Base-by-base conservation (phyloP, 2,329 filamentous ascomycete species). In the Cephalotrichum gorgonifer region DNA sequence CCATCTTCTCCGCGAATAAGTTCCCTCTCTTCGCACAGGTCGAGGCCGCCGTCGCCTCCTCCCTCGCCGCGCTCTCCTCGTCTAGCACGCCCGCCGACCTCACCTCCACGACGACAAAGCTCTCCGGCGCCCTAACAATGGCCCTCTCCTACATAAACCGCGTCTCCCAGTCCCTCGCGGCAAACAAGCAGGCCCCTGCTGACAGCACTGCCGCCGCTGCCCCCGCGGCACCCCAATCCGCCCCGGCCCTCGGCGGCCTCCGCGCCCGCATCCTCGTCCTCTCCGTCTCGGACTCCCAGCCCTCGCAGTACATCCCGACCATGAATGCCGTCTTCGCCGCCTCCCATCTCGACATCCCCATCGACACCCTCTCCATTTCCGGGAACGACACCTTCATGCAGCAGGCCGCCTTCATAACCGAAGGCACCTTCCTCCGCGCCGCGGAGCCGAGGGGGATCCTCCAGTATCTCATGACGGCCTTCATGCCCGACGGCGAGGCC, bases 281-380 rank as follows among this genome's bases (percentile, higher is more conserved):
- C 48, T 95, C 87, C 44, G 89, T 96, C 4, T 95, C 88, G 43
- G 88, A 88, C 60, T 76, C 77, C 39, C 86, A 91, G 58, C 79
- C 95, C 0, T 82, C 89, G 5, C 86, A 97, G 65, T 98, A 98
- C 70, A 98, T 98, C 50, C 86, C 91, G 1, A 93, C 95, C 56
- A 98, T 98, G 93, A 98, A 98, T 69, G 81, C 85, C 58, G 95
- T 97, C 53, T 98, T 98, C 66, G 93, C 93, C 2, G 93, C 91
- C 51, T 87, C 95, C 60, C 83, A 91, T 54, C 78, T 89, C 49
- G 80, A 81, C 57, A 88, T 98, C 54, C 87, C 90, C 23, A 89
- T 98, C 58, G 93, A 98, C 64, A 91, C 95, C 30, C 78, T 95
- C 52, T 86, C 94, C 55, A 74, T 98, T 12, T 81, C 85, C 39